Base-by-base conservation (phyloP, 2,329 filamentous ascomycete species). In the Calonectria pseudoturangicola region DNA sequence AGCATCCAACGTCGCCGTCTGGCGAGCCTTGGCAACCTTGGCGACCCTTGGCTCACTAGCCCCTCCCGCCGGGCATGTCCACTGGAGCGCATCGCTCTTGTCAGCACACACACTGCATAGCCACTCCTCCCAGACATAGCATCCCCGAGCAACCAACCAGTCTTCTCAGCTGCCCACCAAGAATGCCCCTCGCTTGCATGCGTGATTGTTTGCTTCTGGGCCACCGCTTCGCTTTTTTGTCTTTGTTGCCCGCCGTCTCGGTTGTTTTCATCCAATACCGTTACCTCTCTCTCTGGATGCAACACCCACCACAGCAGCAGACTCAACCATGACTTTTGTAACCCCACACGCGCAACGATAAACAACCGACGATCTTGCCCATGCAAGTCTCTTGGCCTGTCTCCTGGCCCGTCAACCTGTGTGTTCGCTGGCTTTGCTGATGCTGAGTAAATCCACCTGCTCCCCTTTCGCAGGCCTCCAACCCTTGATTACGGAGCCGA, bases 61-160 rank as follows among this genome's bases (percentile, higher is more conserved):
- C 51, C 28, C 28, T 56, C 54, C 33, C 18, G n/a, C 41, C n/a
- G 43, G n/a, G 50, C 41, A 25, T 66, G 33, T 36, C 43, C 54
- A 68, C 66, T 68, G 56, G 54, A 63, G 41, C 56, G 45, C 66
- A 63, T 69, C 39, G 28, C 16, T 41, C 54, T 56, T 25, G 66
- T 64, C 56, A 69, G 66, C 56, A 54, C 56, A 13, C 56, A 54
- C 56, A 13, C 13, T 54, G 66, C 66, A 69, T 69, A 69, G 66
- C 66, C 66, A 69, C 66, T 41, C 30, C 47, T 63, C 25, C 33
- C 12, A 33, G 30, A 33, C 30, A 50, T 47, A 25, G 47, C 30
- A 41, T 48, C 28, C 58, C 43, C 21, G 56, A 33, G 47, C 66
- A 69, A 69, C 66, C 56, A 54, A 47, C 51, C 51, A 56, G 41